phyloP scores from a whole-genome alignment of 805 yeast genomes.

The Lipomyces yamadae region DNA sequence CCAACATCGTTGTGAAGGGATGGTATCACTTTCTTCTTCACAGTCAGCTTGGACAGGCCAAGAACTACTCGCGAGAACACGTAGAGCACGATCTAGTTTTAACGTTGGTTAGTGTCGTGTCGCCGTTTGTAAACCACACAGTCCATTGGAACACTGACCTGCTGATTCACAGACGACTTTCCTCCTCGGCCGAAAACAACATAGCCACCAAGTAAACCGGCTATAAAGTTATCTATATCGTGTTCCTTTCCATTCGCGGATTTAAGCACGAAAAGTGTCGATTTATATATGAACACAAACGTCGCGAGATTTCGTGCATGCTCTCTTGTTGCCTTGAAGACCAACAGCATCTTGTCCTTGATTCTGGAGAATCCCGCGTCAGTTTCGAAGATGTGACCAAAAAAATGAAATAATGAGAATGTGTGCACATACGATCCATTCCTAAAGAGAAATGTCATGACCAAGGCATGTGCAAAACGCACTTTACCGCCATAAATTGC shows the following conservation, averaged over 20 bases:
- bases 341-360: slow-evolving; percentile 52
- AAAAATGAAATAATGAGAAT: neutral
- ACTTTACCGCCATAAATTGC: slow-evolving; percentile 65
- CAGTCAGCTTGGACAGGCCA: slow-evolving; percentile 61
- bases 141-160: slow-evolving; percentile 24
- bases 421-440: slow-evolving; percentile 51
- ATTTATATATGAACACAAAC: slow-evolving; percentile 61
- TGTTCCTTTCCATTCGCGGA: slow-evolving; percentile 30
- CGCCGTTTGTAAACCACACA: slow-evolving; percentile 15
- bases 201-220: slow-evolving; percentile 51
- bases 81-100: slow-evolving; percentile 70
- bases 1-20: slow-evolving; percentile 25
- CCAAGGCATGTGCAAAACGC: slow-evolving; percentile 67
- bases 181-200: slow-evolving; percentile 50
- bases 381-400: slow-evolving; percentile 17
- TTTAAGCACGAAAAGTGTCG: slow-evolving; percentile 42
- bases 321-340: slow-evolving; percentile 57
- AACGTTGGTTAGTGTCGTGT: slow-evolving; percentile 20
- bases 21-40: slow-evolving; percentile 38
- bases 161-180: slow-evolving; percentile 44
- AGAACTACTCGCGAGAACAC: slow-evolving; percentile 70
- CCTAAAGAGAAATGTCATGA: slow-evolving; percentile 61
- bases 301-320: slow-evolving; percentile 62
- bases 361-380: slow-evolving; percentile 40
- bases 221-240: slow-evolving; percentile 42